Conservation (phyloP, 352 stramenopile species). For the Globisporangium parvum region DNA sequence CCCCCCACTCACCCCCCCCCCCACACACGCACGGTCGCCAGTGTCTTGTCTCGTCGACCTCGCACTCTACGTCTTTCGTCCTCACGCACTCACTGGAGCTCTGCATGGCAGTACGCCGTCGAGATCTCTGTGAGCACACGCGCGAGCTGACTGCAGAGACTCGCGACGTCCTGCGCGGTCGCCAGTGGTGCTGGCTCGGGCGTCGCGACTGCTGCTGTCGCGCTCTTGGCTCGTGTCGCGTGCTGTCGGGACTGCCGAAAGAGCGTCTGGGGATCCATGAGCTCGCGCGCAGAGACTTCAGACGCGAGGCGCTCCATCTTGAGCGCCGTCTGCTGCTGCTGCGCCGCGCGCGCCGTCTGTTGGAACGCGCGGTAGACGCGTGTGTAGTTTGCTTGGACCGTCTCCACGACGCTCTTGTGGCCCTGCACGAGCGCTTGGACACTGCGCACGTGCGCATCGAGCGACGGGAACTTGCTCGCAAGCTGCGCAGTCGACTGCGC, state of each 20-base stretch:
- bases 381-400: constrained; percentile 26
- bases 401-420: constrained; percentile 18
- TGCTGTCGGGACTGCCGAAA: constrained; percentile 15
- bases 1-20: too few relatives aligned
- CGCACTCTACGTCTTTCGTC: too few relatives aligned
- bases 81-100: constrained; percentile 24
- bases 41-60: too few relatives aligned
- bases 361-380: constrained; percentile 37
- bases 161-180: constrained; percentile 27
- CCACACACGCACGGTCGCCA: too few relatives aligned
- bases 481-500: not conserved
- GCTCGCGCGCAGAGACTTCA: constrained; percentile 34
- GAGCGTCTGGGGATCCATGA: constrained; percentile 38
- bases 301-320: constrained; percentile 34
- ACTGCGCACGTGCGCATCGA: constrained; percentile 23
- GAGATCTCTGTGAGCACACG: constrained; percentile 49
- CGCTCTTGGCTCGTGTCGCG: not conserved
- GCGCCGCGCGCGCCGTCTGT: constrained; percentile 22
- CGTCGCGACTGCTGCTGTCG: not conserved
- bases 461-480: constrained; percentile 2
- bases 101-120: constrained; percentile 34
- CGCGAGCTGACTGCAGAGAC: constrained; percentile 34
- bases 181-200: constrained; percentile 5
- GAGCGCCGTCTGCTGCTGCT: constrained; percentile 37
- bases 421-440: constrained; percentile 24